These are phyloP conservation scores for Hydrangea macrophylla DNA, from an alignment of 148 eudicot genomes.

Conservation along the genomic window DNA sequence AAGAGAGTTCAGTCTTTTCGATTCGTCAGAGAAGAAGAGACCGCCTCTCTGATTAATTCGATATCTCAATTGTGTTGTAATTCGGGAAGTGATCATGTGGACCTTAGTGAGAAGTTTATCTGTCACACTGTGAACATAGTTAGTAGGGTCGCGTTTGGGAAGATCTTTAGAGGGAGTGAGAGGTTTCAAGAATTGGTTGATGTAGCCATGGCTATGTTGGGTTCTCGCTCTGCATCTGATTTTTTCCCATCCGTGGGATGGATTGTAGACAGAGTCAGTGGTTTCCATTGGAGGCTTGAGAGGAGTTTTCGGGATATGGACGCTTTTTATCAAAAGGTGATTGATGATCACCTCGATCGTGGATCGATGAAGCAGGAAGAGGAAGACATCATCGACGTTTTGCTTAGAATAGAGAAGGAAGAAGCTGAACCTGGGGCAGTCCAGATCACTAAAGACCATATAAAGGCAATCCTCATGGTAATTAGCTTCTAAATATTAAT, in stretches of 20 bases:
- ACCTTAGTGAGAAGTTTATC: neutral
- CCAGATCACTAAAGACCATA: neutral
- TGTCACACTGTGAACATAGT: neutral
- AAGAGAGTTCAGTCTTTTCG: neutral
- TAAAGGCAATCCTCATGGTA: constrained; percentile 1
- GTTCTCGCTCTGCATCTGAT: neutral
- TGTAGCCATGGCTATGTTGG: neutral
- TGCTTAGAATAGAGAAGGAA: neutral
- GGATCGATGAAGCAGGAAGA: neutral
- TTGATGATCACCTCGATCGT: neutral
- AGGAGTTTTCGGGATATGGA: neutral
- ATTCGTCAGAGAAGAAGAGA: neutral
- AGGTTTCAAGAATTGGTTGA: neutral
- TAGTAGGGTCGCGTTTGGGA: neutral
- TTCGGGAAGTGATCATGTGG: neutral
- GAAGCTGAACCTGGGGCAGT: neutral
- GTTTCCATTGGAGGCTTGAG: neutral
- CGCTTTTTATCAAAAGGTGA: neutral
- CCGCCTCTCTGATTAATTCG: neutral
- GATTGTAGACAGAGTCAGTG: neutral
- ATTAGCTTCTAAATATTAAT: no score
- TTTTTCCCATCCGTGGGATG: neutral
- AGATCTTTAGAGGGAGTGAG: neutral
- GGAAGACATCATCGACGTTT: neutral
- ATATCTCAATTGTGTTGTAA: neutral